phyloP scores from a whole-genome alignment of 2,329 filamentous ascomycete species.

The Xylogone sp. region DNA sequence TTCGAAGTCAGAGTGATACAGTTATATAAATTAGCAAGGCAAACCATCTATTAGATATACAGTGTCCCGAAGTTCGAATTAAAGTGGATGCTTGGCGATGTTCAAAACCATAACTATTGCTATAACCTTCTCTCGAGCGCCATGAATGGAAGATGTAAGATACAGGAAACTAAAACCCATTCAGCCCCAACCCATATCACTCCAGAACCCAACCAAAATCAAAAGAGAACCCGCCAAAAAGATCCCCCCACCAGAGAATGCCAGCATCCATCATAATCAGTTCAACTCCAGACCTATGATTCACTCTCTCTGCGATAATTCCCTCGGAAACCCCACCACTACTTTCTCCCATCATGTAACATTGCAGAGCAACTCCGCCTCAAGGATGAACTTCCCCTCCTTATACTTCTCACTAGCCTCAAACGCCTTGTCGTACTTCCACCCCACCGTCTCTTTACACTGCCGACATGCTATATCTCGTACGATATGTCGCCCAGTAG shows the following conservation, averaged over 20 bases:
- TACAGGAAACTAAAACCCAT: not conserved
- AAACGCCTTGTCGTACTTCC: slow-evolving; percentile 98
- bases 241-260: not conserved
- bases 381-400: slow-evolving; percentile 96
- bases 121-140: not conserved
- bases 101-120: not conserved
- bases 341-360: slow-evolving; percentile 46
- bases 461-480: slow-evolving; percentile 89
- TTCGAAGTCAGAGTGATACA: too few species aligned
- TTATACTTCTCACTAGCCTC: slow-evolving; percentile 95
- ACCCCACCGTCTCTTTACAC: slow-evolving; percentile 90
- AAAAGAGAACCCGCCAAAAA: not conserved
- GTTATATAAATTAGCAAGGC: too few species aligned
- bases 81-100: too few species aligned
- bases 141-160: not conserved
- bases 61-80: too few species aligned
- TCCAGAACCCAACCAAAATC: not conserved
- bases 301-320: not conserved
- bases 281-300: not conserved
- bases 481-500: slow-evolving; percentile 89
- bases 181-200: not conserved
- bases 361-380: slow-evolving; percentile 82
- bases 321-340: too few species aligned
- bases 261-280: not conserved
- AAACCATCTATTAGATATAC: too few species aligned